These are phyloP conservation scores for Mycena haematopus DNA, from an alignment of 768 basidiomycete genomes.

Conservation along the genomic window DNA sequence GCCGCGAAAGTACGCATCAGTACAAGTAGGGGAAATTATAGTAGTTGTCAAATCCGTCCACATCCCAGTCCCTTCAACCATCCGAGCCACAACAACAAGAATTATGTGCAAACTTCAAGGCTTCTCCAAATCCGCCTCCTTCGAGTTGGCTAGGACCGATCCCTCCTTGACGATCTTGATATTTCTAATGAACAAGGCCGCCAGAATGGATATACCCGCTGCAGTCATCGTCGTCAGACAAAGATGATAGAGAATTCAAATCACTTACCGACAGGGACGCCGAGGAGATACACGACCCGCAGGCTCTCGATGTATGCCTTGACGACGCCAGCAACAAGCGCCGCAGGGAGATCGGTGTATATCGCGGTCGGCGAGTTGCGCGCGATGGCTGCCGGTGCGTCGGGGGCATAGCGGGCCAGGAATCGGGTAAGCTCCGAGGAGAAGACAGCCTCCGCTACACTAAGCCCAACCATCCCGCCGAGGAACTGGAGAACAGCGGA, in stretches of 20 bases:
- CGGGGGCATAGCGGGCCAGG: slow-evolving; percentile 16
- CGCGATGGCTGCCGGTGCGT: slow-evolving; percentile 8
- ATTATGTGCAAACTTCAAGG: too few relatives aligned
- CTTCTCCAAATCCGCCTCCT: too few relatives aligned
- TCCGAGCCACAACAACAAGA: too few relatives aligned
- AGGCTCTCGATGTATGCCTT: slow-evolving; percentile 6
- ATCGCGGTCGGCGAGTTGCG: slow-evolving; percentile 6
- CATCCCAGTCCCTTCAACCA: too few relatives aligned
- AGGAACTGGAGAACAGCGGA: slow-evolving; percentile 6
- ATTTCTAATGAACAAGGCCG: neutral
- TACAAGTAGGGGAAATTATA: too few relatives aligned
- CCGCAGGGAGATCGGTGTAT: slow-evolving; percentile 6
- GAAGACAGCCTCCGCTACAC: slow-evolving; percentile 23
- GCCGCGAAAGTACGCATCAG: too few relatives aligned
- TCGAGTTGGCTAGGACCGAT: too few relatives aligned
- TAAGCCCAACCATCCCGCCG: slow-evolving; percentile 19
- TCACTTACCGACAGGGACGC: slow-evolving; percentile 6
- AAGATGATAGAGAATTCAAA: too few relatives aligned
- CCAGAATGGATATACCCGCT: neutral
- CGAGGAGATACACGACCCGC: slow-evolving; percentile 10
- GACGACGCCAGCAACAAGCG: slow-evolving; percentile 8
- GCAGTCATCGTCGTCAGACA: too few relatives aligned
- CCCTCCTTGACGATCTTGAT: slow-evolving; percentile 1
- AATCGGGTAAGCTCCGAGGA: slow-evolving; percentile 11
- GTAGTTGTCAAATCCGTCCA: too few relatives aligned